phyloP scores from a whole-genome alignment of 345 rosid genomes.

The Salix dunnii region DNA sequence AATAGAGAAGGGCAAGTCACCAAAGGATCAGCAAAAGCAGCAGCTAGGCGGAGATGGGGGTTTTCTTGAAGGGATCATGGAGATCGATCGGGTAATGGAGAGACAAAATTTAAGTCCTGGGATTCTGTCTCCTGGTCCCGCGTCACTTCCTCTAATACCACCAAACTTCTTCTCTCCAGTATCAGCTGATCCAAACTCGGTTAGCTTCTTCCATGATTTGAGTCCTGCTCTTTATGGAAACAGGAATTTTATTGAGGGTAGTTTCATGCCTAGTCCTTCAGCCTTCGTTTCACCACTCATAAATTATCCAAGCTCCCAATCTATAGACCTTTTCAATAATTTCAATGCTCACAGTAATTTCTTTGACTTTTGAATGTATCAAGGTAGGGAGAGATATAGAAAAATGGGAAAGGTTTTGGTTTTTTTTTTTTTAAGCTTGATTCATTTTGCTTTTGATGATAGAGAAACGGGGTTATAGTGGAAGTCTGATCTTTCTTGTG shows the following conservation, averaged over 20 bases:
- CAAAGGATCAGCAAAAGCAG: conserved; percentile 24
- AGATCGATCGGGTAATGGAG: conserved; percentile 33
- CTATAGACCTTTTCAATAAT: conserved; percentile 60
- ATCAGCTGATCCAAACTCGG: conserved; percentile 40
- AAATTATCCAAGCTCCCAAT: conserved; percentile 38
- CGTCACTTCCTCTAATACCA: conserved; percentile 56
- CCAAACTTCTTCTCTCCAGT: conserved; percentile 60
- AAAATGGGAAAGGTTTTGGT: not conserved
- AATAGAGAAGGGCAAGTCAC: conserved; percentile 51
- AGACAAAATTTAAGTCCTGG: conserved; percentile 48
- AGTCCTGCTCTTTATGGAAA: conserved; percentile 47
- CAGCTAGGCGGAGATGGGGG: conserved; percentile 19
- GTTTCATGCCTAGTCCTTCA: conserved; percentile 61
- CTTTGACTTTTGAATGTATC: conserved; percentile 43
- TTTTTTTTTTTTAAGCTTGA: not conserved
- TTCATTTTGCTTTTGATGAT: not conserved
- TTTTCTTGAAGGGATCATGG: conserved; percentile 38
- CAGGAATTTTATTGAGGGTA: conserved; percentile 48
- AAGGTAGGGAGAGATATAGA: not conserved
- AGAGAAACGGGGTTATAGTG: conserved; percentile 7
- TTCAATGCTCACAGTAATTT: conserved; percentile 30
- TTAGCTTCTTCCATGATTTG: conserved; percentile 53
- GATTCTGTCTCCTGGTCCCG: conserved; percentile 73
- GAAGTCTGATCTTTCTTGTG: conserved; percentile 18
- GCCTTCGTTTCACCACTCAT: conserved; percentile 38